Evolutionary conservation across 2,329 filamentous ascomycete species (phyloP).

Genomic region (Aspergillus unguis): DNA sequence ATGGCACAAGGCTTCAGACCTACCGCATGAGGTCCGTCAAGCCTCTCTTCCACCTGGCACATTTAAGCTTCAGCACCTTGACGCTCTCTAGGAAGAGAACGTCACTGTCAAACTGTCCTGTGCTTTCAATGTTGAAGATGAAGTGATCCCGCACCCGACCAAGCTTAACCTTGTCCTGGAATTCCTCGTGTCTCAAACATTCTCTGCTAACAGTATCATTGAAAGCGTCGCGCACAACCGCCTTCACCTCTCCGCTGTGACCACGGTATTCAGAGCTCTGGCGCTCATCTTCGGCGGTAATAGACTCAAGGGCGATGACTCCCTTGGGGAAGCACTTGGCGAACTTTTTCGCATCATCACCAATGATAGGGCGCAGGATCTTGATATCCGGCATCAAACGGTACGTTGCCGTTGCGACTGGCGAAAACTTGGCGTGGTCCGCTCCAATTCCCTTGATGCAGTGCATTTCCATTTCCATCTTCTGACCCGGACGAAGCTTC

Average conservation of each 20-base stretch:
- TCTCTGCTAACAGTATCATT: constrained; percentile 94
- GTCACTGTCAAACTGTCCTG: constrained; percentile 92
- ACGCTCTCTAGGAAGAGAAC: constrained; percentile 89
- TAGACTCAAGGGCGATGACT: constrained; percentile 75
- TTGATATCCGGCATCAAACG: constrained; percentile 83
- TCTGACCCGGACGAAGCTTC: constrained; percentile 88
- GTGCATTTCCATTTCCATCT: constrained; percentile 82
- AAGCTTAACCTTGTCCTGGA: constrained; percentile 91
- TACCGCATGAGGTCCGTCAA: constrained; percentile 43
- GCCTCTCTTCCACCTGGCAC: constrained; percentile 48
- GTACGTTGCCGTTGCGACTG: constrained; percentile 92
- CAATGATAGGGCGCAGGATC: constrained; percentile 79
- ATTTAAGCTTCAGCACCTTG: constrained; percentile 81
- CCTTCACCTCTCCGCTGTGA: constrained; percentile 76
- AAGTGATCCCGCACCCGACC: constrained; percentile 91
- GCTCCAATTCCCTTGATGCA: constrained; percentile 91
- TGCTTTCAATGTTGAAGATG: constrained; percentile 93
- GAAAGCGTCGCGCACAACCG: constrained; percentile 83
- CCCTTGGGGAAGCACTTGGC: constrained; percentile 82
- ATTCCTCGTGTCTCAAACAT: constrained; percentile 85
- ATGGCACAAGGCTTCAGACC: constrained; percentile 1
- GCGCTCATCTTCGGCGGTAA: constrained; percentile 62
- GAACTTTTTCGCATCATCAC: constrained; percentile 84
- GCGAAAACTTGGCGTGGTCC: constrained; percentile 96
- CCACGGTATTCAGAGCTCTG: constrained; percentile 66